Base-by-base conservation (phyloP, 2,329 filamentous ascomycete species). In the Scedosporium minutisporum region DNA sequence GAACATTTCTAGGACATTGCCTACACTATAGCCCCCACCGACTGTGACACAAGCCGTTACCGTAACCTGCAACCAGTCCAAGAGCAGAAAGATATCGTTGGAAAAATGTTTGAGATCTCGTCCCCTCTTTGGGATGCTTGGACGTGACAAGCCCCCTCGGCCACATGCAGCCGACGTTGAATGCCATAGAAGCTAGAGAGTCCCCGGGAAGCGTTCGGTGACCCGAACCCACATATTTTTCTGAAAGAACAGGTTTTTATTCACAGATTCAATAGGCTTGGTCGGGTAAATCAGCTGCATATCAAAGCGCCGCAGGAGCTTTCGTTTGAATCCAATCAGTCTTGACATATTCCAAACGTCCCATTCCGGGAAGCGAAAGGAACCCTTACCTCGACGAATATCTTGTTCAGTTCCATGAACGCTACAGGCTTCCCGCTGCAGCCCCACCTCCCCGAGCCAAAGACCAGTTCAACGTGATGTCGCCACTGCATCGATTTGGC, bases 31-130 rank as follows among this genome's bases (percentile, higher is more conserved):
- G n/a, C n/a, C n/a, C n/a, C 53, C 62, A 6, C 62, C 60, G 1
- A 7, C 53, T 4, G 58, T 55, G 1, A 62, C 80, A 1, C 78
- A 84, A 68, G 74, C 86, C 58, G 76, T 87, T 6, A 78, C 87
- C 51, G 78, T 86, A 29, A 86, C 83, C 1, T 78, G 88, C 70
- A 81, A 85, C 72, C 82, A 84, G 0, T 82, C 84, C 5, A 68
- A 73, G 27, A 76, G 64, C 81, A 87, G 68, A 88, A 88, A 72
- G 79, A 81, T 61, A 77, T 87, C 72, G 71, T 73, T 62, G 76
- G 76, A 2, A 66, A 41, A 10, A 63, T 65, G 2, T 33, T 65
- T 3, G 23, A 25, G 3, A 64, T 29, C 60, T 65, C 3, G 58
- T 60, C 2, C 64, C 0, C 53, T 25, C 61, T 76, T 85, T 41